These are phyloP conservation scores for Fusarium newnesense DNA, from an alignment of 2,329 filamentous ascomycete species.

Conservation along the genomic window DNA sequence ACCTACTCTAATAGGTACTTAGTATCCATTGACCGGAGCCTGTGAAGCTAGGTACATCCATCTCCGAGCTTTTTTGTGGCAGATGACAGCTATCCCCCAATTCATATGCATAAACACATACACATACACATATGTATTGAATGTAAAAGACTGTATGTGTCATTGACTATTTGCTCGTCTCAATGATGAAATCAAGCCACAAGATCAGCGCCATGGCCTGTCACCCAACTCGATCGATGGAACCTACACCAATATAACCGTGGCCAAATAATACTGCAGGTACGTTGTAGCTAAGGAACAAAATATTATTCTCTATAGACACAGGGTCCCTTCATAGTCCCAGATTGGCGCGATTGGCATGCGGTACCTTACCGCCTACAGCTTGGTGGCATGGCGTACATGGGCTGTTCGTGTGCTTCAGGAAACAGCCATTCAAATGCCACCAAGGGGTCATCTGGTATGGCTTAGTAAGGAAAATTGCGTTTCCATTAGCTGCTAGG, in stretches of 20 bases:
- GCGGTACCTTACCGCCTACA: slow-evolving; percentile 34
- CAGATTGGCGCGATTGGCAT: slow-evolving; percentile 37
- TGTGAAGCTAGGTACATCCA: not conserved
- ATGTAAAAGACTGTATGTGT: not conserved
- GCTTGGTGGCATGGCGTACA: slow-evolving; percentile 30
- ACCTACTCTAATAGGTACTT: not conserved
- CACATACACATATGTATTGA: not conserved
- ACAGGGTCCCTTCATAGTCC: slow-evolving; percentile 9
- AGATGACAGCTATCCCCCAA: not conserved
- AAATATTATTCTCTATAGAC: slow-evolving; percentile 17
- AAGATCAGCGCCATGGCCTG: not conserved
- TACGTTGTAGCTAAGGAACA: slow-evolving; percentile 33
- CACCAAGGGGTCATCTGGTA: slow-evolving; percentile 2
- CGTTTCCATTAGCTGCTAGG: slow-evolving; percentile 5
- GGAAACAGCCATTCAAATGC: slow-evolving; percentile 33
- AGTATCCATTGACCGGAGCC: not conserved
- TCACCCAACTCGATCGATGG: not conserved
- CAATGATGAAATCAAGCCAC: not conserved
- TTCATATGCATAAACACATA: not conserved
- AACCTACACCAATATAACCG: slow-evolving; percentile 7
- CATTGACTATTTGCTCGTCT: not conserved
- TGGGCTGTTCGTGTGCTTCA: slow-evolving; percentile 28
- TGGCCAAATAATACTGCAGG: slow-evolving; percentile 25
- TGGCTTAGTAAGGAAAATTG: slow-evolving; percentile 18
- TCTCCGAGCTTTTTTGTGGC: not conserved